Evolutionary conservation across 2,329 filamentous ascomycete species (phyloP).

Genomic region (Fragosphaeria purpurea): DNA sequence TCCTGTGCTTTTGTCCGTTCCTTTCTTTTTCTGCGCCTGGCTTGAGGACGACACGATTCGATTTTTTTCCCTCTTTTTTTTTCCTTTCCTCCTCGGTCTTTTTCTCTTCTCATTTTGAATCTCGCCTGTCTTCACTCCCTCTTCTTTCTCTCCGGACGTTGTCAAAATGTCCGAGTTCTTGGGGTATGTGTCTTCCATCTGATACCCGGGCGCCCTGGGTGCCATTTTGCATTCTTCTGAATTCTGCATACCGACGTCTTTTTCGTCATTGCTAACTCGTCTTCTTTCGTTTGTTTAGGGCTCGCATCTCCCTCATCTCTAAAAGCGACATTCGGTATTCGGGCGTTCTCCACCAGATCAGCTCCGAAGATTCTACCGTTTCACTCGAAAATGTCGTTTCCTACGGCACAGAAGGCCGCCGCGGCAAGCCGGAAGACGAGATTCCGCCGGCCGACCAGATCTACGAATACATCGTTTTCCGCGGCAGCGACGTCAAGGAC

Average conservation of each 20-base stretch:
- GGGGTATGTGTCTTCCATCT: slow-evolving; percentile 8
- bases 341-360: slow-evolving; percentile 93
- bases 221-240: not conserved
- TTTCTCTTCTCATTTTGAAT: not conserved
- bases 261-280: not conserved
- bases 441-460: slow-evolving; percentile 75
- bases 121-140: not conserved
- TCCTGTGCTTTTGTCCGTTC: not conserved
- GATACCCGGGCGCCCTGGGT: not conserved
- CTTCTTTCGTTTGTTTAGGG: slow-evolving; percentile 4
- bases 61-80: not conserved
- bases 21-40: not conserved
- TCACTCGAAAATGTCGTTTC: slow-evolving; percentile 94
- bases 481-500: slow-evolving; percentile 97
- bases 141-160: not conserved
- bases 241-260: not conserved
- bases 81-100: not conserved
- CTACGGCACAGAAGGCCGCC: slow-evolving; percentile 86
- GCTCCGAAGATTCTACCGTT: slow-evolving; percentile 92
- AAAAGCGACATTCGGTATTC: slow-evolving; percentile 33
- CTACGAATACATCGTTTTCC: slow-evolving; percentile 98
- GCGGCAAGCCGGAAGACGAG: slow-evolving; percentile 67
- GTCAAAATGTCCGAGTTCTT: slow-evolving; percentile 13
- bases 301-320: slow-evolving; percentile 15
- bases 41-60: too few species aligned